These are phyloP conservation scores for Acacia acuminata DNA, from an alignment of 306 rosid species.

Conservation along the genomic window DNA sequence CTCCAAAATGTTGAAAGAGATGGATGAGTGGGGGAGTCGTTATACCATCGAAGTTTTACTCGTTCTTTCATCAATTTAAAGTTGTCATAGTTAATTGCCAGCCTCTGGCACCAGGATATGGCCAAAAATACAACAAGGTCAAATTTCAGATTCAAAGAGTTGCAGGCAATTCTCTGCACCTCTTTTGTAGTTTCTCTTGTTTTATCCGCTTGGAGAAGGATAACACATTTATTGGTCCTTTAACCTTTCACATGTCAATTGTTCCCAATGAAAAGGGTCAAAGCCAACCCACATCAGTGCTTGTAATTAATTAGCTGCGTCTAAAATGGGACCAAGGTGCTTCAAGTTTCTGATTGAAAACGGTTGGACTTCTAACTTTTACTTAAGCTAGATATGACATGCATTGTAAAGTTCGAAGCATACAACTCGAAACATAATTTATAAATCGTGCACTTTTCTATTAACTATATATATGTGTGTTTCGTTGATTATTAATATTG, in stretches of 20 bases:
- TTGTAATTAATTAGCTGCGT: neutral
- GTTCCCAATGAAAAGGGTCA: neutral
- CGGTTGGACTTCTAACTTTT: neutral
- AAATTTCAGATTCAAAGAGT: conserved; percentile 12
- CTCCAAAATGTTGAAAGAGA: conserved; percentile 54
- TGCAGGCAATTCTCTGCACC: conserved; percentile 21
- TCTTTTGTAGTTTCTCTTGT: conserved; percentile 33
- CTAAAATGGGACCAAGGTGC: neutral
- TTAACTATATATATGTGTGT: neutral
- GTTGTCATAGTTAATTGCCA: conserved; percentile 15
- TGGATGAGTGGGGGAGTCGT: conserved; percentile 34
- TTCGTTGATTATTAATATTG: neutral
- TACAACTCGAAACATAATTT: neutral
- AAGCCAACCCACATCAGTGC: neutral
- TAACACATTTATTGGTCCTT: conserved; percentile 29
- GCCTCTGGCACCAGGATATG: conserved; percentile 13
- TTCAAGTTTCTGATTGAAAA: neutral
- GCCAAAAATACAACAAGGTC: conserved; percentile 9
- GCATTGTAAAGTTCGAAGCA: neutral
- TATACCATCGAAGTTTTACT: conserved; percentile 35
- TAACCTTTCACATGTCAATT: conserved; percentile 3
- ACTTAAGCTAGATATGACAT: neutral
- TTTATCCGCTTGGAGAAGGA: conserved; percentile 27
- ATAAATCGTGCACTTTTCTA: neutral
- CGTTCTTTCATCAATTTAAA: conserved; percentile 27